These are phyloP conservation scores for Erysimum cheiri DNA, from an alignment of 441 rosid genomes.

Conservation along the genomic window DNA sequence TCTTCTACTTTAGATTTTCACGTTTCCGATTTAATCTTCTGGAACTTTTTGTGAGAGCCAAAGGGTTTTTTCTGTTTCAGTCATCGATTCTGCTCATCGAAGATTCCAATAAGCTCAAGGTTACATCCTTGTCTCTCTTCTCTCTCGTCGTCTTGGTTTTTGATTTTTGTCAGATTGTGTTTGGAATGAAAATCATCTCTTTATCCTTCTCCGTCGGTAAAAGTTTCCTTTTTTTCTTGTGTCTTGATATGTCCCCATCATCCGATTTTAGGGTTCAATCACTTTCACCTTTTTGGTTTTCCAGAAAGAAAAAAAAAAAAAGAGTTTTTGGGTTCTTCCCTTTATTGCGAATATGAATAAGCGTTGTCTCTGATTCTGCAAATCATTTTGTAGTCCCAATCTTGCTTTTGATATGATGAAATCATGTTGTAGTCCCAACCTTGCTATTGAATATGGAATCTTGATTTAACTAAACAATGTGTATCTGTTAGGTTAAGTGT, in stretches of 20 bases:
- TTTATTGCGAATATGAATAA: neutral
- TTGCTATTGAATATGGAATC: slow-evolving; percentile 1
- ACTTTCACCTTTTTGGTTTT: slow-evolving; percentile 10
- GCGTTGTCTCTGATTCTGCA: slow-evolving; percentile 2
- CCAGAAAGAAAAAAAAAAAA: neutral
- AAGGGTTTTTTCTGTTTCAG: neutral
- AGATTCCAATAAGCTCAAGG: slow-evolving; percentile 16
- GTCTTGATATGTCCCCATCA: neutral
- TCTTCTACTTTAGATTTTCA: neutral
- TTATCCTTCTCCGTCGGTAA: neutral
- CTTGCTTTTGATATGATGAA: neutral
- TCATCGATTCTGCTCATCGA: slow-evolving; percentile 14
- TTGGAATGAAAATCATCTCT: slow-evolving; percentile 5
- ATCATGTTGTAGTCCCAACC: too few relatives aligned
- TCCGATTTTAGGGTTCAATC: neutral
- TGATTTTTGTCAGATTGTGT: neutral
- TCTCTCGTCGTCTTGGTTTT: neutral
- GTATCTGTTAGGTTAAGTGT: slow-evolving; percentile 1
- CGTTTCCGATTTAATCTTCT: neutral
- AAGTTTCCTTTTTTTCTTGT: neutral
- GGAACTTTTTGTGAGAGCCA: neutral
- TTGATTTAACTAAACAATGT: neutral
- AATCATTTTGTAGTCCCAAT: neutral
- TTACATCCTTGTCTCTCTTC: slow-evolving; percentile 21
- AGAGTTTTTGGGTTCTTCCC: neutral